These are phyloP conservation scores for Filobasidium floriforme DNA, from an alignment of 768 basidiomycete genomes.

Conservation along the genomic window DNA sequence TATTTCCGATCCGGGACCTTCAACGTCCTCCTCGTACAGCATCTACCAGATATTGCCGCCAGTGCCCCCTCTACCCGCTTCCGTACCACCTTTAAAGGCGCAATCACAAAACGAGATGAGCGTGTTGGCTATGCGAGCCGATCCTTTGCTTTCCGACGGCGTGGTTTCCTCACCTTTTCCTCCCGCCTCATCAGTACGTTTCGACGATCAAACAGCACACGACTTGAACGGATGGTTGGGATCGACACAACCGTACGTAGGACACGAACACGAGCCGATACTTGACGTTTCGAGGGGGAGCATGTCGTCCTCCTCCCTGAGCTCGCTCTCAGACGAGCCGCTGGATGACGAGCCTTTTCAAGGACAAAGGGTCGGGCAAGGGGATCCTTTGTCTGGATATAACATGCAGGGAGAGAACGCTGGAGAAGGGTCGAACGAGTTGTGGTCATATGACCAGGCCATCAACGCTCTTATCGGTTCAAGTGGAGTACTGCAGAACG, in stretches of 20 bases:
- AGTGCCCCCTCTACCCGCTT: background rate
- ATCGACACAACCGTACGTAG: background rate
- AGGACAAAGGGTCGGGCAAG: constrained; percentile 4
- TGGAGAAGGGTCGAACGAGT: background rate
- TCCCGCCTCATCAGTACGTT: background rate
- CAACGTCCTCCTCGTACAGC: background rate
- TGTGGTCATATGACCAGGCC: background rate
- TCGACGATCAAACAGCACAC: background rate
- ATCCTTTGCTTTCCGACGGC: constrained; percentile 8
- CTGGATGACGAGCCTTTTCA: background rate
- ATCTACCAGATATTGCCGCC: background rate
- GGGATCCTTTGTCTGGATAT: constrained; percentile 5
- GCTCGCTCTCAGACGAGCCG: background rate
- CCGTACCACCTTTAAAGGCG: background rate
- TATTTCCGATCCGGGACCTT: background rate
- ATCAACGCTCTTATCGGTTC: background rate
- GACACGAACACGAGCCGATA: background rate
- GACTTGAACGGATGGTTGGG: too few relatives aligned
- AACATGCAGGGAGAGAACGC: background rate
- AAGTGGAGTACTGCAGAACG: background rate
- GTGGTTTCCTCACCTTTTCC: background rate
- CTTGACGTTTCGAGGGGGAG: background rate
- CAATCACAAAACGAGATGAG: background rate
- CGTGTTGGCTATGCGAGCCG: constrained; percentile 2
- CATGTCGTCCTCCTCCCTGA: background rate